A percentile compares a stretch with the other conserved stretches of the same genome.
Evolutionary conservation across 2,329 filamentous ascomycete species (phyloP).

Genomic region (Fusarium chlamydosporum): DNA sequence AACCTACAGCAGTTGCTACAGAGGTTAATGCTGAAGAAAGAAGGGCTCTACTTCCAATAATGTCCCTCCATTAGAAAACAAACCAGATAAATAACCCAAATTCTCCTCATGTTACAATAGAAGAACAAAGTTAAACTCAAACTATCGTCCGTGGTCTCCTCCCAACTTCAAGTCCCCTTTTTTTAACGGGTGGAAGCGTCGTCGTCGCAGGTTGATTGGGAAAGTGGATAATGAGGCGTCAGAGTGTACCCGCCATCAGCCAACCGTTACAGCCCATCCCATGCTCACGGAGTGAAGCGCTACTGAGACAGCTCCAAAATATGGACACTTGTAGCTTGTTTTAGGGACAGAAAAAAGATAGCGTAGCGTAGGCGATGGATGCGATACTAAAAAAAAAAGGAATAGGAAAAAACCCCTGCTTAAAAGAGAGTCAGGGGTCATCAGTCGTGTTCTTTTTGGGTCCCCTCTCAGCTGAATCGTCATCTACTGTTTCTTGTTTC

Average conservation of each 20-base stretch:
- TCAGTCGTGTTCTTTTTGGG: not conserved
- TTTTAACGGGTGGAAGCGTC: not conserved
- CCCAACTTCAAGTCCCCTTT: slow-evolving; percentile 5
- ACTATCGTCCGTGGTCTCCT: slow-evolving; percentile 22
- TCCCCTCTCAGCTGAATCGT: slow-evolving; percentile 20
- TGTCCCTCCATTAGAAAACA: not conserved
- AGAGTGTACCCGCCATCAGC: slow-evolving; percentile 23
- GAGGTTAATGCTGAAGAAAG: not conserved
- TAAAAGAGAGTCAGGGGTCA: slow-evolving; percentile 35
- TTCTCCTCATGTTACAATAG: no score
- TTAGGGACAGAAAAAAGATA: slow-evolving; percentile 15
- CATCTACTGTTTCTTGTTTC: slow-evolving; percentile 1
- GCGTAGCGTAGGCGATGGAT: slow-evolving; percentile 1
- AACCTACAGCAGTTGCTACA: slow-evolving; percentile 3
- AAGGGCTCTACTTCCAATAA: not conserved
- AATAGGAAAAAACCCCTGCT: slow-evolving; percentile 3
- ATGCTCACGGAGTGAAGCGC: slow-evolving; percentile 22
- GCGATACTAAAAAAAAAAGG: slow-evolving; percentile 4
- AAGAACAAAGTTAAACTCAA: slow-evolving; percentile 1
- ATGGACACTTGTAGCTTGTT: slow-evolving; percentile 1
- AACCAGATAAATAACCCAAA: no score
- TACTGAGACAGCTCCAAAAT: slow-evolving; percentile 23
- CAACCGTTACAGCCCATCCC: slow-evolving; percentile 14
- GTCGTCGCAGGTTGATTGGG: slow-evolving; percentile 25
- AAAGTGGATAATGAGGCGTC: slow-evolving; percentile 34